Conservation (phyloP, 306 rosid species). For the Leucaena leucocephala region DNA sequence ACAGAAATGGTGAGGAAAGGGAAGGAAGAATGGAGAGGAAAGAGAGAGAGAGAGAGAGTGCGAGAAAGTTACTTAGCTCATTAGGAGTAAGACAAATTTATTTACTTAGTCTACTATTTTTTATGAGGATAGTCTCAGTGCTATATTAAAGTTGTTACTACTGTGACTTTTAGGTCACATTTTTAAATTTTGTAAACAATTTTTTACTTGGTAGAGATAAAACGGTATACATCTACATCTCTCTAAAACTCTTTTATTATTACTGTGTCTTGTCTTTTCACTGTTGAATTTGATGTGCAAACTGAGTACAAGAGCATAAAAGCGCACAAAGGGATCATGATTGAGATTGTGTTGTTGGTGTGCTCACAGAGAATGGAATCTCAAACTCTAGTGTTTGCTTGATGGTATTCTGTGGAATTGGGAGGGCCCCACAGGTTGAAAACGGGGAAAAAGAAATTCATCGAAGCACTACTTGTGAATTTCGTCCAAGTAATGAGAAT, state of each 20-base stretch:
- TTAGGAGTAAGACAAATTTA: not conserved
- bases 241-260: too few species aligned
- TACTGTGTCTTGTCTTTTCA: not conserved
- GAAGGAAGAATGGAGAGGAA: not conserved
- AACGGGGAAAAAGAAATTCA: constrained; percentile 27
- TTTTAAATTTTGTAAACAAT: too few species aligned
- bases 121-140: too few species aligned
- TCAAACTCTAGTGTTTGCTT: constrained; percentile 18
- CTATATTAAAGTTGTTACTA: too few species aligned
- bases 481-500: constrained; percentile 40
- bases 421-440: constrained; percentile 47
- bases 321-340: constrained; percentile 40
- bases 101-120: not conserved
- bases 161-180: too few species aligned
- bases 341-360: not conserved
- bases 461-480: constrained; percentile 51
- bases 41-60: not conserved
- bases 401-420: constrained; percentile 31
- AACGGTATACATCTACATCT: too few species aligned
- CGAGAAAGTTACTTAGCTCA: not conserved
- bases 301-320: constrained; percentile 37
- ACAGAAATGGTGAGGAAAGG: constrained; percentile 5
- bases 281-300: constrained; percentile 56
- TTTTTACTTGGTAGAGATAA: too few species aligned
- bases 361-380: constrained; percentile 51